phyloP scores from a whole-genome alignment of 345 rosid genomes.

The Physaria fendleri region DNA sequence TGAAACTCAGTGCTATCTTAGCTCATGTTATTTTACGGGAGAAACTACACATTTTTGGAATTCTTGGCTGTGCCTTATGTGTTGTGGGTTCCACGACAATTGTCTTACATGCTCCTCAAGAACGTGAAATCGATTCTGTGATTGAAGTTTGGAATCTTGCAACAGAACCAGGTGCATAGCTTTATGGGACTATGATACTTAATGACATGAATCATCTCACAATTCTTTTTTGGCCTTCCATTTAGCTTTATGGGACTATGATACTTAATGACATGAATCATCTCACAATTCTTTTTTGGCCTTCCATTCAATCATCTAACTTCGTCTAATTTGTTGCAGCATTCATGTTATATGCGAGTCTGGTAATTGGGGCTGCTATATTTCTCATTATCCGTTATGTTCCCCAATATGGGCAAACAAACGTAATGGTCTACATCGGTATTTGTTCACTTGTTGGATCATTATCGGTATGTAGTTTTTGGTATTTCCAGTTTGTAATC shows the following conservation, averaged over 20 bases:
- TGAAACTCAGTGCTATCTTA: slow-evolving; percentile 74
- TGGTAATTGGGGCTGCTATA: slow-evolving; percentile 62
- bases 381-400: slow-evolving; percentile 57
- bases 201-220: neutral
- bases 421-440: slow-evolving; percentile 90
- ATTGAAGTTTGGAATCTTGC: slow-evolving; percentile 95
- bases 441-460: slow-evolving; percentile 97
- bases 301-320: slow-evolving; percentile 10
- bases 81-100: slow-evolving; percentile 96
- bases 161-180: slow-evolving; percentile 80
- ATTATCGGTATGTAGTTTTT: slow-evolving; percentile 58
- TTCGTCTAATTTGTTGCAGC: slow-evolving; percentile 45
- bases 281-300: neutral
- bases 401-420: slow-evolving; percentile 92
- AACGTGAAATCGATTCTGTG: slow-evolving; percentile 80
- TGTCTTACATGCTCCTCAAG: slow-evolving; percentile 97
- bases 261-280: neutral
- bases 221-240: neutral
- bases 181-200: neutral
- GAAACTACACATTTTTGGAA: slow-evolving; percentile 77
- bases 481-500: neutral
- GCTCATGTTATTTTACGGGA: slow-evolving; percentile 85
- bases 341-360: slow-evolving; percentile 77
- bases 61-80: slow-evolving; percentile 92
- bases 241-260: neutral